Conservation (phyloP, 2,329 filamentous ascomycete species). For the Trichoderma afroharzianum region DNA sequence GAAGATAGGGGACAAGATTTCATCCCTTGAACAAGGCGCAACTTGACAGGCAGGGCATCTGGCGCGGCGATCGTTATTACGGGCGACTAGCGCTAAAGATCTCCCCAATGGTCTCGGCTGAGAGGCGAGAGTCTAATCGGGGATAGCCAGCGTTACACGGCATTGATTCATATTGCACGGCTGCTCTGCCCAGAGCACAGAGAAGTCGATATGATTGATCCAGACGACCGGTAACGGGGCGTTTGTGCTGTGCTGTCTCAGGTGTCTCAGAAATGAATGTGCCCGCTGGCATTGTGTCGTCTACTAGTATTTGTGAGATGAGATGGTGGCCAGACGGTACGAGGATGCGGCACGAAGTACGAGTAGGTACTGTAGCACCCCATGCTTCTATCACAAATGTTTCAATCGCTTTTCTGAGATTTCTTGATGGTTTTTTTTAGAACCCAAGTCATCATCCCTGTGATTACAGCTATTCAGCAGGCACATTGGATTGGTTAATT, state of each 20-base stretch:
- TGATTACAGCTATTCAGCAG: not conserved
- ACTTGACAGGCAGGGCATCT: conserved; percentile 12
- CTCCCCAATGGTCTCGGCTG: conserved; percentile 12
- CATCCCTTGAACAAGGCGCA: conserved; percentile 6
- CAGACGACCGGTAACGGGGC: conserved; percentile 3
- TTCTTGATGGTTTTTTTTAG: not conserved
- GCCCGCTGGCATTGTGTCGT: not conserved
- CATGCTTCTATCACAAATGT: conserved; percentile 13
- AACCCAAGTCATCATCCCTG: conserved; percentile 2
- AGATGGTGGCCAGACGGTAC: not conserved
- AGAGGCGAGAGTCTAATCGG: conserved; percentile 17
- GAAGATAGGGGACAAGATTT: conserved; percentile 15
- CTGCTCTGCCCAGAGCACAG: not conserved
- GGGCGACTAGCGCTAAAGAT: conserved; percentile 15
- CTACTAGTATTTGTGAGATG: not conserved
- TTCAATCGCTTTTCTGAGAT: not conserved
- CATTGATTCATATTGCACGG: not conserved
- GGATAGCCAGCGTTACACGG: conserved; percentile 13
- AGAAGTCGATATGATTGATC: conserved; percentile 5
- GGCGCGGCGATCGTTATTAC: conserved; percentile 18
- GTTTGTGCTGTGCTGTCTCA: conserved; percentile 1
- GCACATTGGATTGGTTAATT: conserved; percentile 5
- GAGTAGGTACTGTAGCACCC: not conserved
- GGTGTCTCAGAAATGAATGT: not conserved
- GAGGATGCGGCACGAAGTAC: not conserved